Evolutionary conservation across 2,329 filamentous ascomycete species (phyloP).

Genomic region (Aureobasidium sp.): DNA sequence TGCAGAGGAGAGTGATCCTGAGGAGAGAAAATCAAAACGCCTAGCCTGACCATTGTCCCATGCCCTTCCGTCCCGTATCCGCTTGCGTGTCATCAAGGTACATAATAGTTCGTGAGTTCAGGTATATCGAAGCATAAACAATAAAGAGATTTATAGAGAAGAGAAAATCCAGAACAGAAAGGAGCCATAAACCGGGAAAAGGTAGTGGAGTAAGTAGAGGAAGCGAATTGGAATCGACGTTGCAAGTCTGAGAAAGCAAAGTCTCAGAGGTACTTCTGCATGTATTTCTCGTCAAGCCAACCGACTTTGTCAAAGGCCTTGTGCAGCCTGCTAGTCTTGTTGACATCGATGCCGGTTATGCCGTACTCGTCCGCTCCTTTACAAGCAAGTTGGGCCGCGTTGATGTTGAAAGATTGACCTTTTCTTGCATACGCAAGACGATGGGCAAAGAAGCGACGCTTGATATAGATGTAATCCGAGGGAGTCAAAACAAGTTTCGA

Average conservation of each 20-base stretch:
- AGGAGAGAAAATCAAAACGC: background rate
- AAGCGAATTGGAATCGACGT: background rate
- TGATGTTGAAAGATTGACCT: slow-evolving; percentile 86
- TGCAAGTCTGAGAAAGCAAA: background rate
- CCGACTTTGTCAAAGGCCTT: slow-evolving; percentile 79
- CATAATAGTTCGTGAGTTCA: slow-evolving; percentile 2
- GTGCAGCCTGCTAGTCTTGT: slow-evolving; percentile 93
- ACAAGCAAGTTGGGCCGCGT: slow-evolving; percentile 91
- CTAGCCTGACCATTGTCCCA: background rate
- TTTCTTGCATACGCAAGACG: slow-evolving; percentile 60
- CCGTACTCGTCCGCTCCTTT: slow-evolving; percentile 41
- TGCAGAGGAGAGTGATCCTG: slow-evolving; percentile 1
- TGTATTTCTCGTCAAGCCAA: slow-evolving; percentile 56
- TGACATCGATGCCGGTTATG: slow-evolving; percentile 66
- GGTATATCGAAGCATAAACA: background rate
- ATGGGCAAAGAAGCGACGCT: slow-evolving; percentile 80
- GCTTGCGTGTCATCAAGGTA: slow-evolving; percentile 5
- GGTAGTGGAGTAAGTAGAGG: background rate
- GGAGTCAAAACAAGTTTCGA: slow-evolving; percentile 75
- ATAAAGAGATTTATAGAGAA: background rate
- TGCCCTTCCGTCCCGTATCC: background rate
- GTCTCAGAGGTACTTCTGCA: slow-evolving; percentile 17
- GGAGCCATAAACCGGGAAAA: background rate
- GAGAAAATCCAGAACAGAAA: background rate
- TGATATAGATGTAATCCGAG: slow-evolving; percentile 84